Evolutionary conservation across 129 eudicot species (phyloP).

Genomic region (Arctium lappa): DNA sequence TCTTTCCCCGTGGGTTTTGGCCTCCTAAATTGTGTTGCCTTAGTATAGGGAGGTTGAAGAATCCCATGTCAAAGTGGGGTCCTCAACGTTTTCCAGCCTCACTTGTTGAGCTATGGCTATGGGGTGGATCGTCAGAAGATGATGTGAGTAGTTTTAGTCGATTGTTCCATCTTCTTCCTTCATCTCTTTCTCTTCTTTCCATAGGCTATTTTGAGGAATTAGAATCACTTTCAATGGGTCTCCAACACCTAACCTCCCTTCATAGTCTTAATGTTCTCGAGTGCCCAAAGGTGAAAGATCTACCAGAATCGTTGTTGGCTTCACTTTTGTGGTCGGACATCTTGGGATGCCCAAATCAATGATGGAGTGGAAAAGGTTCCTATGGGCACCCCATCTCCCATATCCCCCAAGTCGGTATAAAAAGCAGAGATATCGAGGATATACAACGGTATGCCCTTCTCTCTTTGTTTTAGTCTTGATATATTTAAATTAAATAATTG

Average conservation of each 20-base stretch:
- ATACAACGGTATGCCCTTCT: neutral
- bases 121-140: neutral
- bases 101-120: neutral
- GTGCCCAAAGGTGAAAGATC: conserved; percentile 3
- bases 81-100: neutral
- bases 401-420: conserved; percentile 1
- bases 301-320: conserved; percentile 6
- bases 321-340: neutral
- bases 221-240: neutral
- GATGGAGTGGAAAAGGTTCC: neutral
- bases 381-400: conserved; percentile 7
- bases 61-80: conserved; percentile 6
- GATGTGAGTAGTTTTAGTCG: conserved; percentile 4
- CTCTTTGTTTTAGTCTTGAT: conserved; percentile 17
- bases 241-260: conserved; percentile 24
- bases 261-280: accelerated
- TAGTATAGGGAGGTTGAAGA: neutral
- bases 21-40: conserved; percentile 7
- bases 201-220: neutral
- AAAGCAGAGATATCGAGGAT: neutral
- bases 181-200: neutral
- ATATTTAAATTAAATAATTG: neutral
- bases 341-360: neutral
- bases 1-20: conserved; percentile 13
- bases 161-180: conserved; percentile 1